Base-by-base conservation (phyloP, 2,329 filamentous ascomycete genomes). In the Penicillium sp. region DNA sequence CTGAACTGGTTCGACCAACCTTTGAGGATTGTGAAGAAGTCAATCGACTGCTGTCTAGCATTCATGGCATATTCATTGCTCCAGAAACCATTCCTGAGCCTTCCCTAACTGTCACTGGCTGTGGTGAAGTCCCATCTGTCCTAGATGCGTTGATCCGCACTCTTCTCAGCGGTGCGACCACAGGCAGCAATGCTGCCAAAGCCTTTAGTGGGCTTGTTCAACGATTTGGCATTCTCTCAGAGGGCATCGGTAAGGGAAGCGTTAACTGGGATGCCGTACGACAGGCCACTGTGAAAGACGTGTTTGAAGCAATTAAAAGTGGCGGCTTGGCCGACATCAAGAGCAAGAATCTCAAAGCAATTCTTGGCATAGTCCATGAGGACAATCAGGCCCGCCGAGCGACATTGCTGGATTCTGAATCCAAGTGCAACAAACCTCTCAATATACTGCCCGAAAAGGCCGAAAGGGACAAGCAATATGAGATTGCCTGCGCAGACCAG, bases 181-280 rank as follows among this genome's bases (percentile, higher is more conserved):
- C 80, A 0, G 77, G 78, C 44, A 77, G 70, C 14, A 87, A 87
- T 40, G 86, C 89, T 0, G 84, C 84, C 18, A 80, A 77, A 38
- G 87, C 89, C 6, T 84, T 93, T 58, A 76, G 80, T 55, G 85
- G 84, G 0, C 77, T 94, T 0, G 83, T 87, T 2, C 66, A 81
- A 16, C 80, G 74, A 32, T 91, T 87, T 58, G 88, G 89, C 1
- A 77, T 84, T 16, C 73, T 87, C 3, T 69, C 84, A 30, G 77
- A 81, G 39, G 84, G 87, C 7, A 74, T 87, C 9, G 87, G 87
- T 5, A 84, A 86, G 61, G 87, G 86, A 3, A 89, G 86, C 51
- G 86, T 91, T 7, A 78, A 91, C 67, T 93, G 88, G 87, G 83
- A 90, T 61, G 84, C 83, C 9, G 86, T 92, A 1, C 82, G 84